Evolutionary conservation across 352 stramenopile species (phyloP), one percentile per base, ranked within the genome.

Genomic region (Phytophthora nicotianae): DNA sequence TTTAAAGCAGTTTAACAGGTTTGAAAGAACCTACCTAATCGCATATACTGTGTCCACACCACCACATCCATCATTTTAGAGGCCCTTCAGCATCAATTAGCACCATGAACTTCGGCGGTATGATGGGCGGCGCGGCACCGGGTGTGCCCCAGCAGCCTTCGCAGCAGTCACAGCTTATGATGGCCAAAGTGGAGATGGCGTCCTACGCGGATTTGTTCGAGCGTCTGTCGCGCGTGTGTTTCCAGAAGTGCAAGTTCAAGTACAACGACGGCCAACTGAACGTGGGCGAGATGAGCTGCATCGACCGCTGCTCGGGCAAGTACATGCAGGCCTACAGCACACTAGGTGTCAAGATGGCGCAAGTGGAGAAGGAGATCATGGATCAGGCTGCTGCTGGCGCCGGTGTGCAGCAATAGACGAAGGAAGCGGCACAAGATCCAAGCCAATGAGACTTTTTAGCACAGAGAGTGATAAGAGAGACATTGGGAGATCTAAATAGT

Each of bases 221-320:
- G 71, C 88, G 91, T 48, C 89, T 98, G 71, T 94, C 89, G 68
- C 77, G 80, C 62, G 76, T 96, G 45, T 98, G 93, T 70, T 97
- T 97, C 80, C 88, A 97, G 70, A 98, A 98, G 73, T 98, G 93
- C 86, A 91, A 97, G 61, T 91, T 95, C 60, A 98, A 97, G 77
- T 97, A 98, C 79, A 96, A 94, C 49, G 97, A 99, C 72, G 85
- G 89, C 48, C 96, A 99, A 70, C 81, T 99, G 8, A 97, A 97
- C 53, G 85, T 99, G 26, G 97, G 96, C 65, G 97, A 99, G 84
- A 99, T 99, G 95, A 97, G 82, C 72, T 99, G 97, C 81, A 97
- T 98, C 58, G 97, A 99, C 85, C 91, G 97, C 65, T 99, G 97
- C 72, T 92, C 98, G 27, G 84, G 91, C 58, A 99, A 99, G 79